These are phyloP conservation scores for Cercospora sp. DNA, from an alignment of 2,329 filamentous ascomycete genomes.

Conservation along the genomic window DNA sequence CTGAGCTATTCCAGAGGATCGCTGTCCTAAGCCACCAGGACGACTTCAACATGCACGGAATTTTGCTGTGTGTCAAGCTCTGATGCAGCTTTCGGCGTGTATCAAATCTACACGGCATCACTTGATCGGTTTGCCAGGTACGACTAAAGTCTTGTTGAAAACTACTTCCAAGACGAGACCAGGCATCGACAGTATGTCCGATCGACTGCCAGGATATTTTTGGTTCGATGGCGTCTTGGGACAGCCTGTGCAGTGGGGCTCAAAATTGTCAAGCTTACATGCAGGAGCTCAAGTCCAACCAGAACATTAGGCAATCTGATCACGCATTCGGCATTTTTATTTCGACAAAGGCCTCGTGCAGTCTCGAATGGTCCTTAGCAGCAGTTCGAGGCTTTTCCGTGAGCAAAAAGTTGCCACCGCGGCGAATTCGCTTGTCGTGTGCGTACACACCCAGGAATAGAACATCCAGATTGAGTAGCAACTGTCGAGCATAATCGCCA, in stretches of 20 bases:
- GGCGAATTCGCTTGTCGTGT: not conserved
- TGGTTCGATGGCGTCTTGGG: not conserved
- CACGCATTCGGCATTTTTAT: not conserved
- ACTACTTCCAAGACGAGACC: not conserved
- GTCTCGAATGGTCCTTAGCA: not conserved
- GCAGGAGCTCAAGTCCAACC: not conserved
- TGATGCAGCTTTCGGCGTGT: conserved; percentile 22
- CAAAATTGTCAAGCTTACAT: not conserved
- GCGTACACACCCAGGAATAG: not conserved
- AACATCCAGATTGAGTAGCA: not conserved
- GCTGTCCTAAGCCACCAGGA: not conserved
- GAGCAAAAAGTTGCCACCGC: not conserved
- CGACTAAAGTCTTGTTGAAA: not conserved
- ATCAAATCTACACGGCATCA: conserved; percentile 1
- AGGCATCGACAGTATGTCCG: not conserved
- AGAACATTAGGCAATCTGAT: not conserved
- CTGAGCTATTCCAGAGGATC: not conserved
- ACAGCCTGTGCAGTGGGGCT: not conserved
- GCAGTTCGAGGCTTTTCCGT: not conserved
- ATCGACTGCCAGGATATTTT: not conserved
- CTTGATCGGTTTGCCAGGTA: not conserved
- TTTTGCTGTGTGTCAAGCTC: conserved; percentile 17
- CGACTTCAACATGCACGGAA: not conserved
- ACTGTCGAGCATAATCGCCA: not conserved
- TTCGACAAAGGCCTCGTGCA: not conserved